A percentile compares a stretch with the other conserved stretches of the same genome.
Evolutionary conservation across 139 green algal species (phyloP).

Genomic region (Ulvella scutata): DNA sequence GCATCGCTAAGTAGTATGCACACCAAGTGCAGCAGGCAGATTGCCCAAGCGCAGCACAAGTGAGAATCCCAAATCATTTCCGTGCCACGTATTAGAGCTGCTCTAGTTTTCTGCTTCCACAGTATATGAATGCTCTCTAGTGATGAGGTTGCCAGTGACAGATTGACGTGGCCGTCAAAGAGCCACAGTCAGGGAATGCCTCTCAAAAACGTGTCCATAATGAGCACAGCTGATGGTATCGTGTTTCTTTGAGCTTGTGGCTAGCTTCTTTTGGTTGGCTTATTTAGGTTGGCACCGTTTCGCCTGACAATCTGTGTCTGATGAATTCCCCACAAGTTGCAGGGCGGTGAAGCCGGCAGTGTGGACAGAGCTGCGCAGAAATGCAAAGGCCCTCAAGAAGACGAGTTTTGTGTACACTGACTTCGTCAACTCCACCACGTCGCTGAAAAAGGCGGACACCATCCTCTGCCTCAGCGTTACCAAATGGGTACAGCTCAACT

Average conservation of each 20-base stretch:
- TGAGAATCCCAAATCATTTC: not conserved
- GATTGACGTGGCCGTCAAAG: too few species aligned
- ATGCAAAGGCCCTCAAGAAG: not conserved
- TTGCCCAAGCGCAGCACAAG: not conserved
- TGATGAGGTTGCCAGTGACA: too few species aligned
- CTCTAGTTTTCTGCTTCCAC: too few species aligned
- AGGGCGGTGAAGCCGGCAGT: not conserved
- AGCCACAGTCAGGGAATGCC: too few species aligned
- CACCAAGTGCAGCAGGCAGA: not conserved
- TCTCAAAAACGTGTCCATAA: too few species aligned
- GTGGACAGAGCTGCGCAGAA: not conserved
- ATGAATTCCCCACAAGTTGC: not conserved
- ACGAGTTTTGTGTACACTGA: not conserved
- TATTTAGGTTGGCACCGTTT: too few species aligned
- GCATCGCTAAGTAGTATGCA: conserved; percentile 9
- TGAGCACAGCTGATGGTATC: too few species aligned
- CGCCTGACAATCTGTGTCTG: not conserved
- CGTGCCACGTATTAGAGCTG: too few species aligned
- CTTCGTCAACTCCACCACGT: not conserved
- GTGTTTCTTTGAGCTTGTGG: too few species aligned
- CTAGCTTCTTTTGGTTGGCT: too few species aligned
- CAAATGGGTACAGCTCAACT: conserved; percentile 91
- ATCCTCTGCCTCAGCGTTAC: conserved; percentile 64
- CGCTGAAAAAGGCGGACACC: conserved; percentile 16
- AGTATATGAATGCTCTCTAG: too few species aligned